phyloP scores from a whole-genome alignment of 2,329 filamentous ascomycete species.

The Laburnicola sp. region DNA sequence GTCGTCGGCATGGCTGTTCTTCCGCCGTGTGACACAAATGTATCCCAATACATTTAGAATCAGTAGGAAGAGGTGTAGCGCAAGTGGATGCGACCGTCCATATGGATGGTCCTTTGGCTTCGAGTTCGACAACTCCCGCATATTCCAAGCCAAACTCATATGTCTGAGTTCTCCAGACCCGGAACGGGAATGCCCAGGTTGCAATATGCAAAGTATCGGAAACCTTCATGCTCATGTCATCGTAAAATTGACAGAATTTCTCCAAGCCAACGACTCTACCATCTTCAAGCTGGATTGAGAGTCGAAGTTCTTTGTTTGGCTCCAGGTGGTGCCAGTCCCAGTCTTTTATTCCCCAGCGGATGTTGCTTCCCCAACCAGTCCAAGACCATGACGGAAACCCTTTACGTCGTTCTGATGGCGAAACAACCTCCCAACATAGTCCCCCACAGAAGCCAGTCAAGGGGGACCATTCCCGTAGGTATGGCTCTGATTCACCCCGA shows the following conservation, averaged over 20 bases:
- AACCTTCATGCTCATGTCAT: background rate
- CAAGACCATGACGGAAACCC: conserved; percentile 4
- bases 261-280: background rate
- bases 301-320: too few relatives aligned
- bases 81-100: background rate
- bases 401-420: background rate
- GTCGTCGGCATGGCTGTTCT: too few relatives aligned
- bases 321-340: too few relatives aligned
- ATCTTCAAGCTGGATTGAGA: background rate
- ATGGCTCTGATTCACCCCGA: too few relatives aligned
- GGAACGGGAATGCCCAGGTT: background rate
- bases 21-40: too few relatives aligned
- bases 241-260: background rate
- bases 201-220: background rate
- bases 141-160: background rate
- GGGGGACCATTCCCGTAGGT: background rate
- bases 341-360: too few relatives aligned
- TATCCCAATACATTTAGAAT: too few relatives aligned
- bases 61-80: too few relatives aligned
- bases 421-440: background rate
- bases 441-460: background rate
- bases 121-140: background rate
- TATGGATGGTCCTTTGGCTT: background rate
- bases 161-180: too few relatives aligned
- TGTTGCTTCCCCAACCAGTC: background rate